Conservation (phyloP, 208 protist species). For the Wallacemonas sp. region DNA sequence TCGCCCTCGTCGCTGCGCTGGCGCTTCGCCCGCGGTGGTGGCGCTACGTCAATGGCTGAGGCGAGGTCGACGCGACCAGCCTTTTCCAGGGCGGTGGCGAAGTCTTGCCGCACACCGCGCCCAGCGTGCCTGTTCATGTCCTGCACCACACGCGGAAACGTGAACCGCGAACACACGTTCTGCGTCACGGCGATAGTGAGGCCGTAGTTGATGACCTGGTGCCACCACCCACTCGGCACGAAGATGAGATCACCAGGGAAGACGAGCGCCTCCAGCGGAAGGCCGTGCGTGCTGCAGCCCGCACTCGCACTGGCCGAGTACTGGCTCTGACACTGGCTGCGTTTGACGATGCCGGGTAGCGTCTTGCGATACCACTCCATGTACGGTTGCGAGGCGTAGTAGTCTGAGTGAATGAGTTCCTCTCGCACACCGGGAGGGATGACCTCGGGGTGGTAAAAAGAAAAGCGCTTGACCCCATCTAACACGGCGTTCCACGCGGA, state of each 20-base stretch:
- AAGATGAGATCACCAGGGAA: constrained; percentile 39
- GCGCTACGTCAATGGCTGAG: neutral
- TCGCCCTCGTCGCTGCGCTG: neutral
- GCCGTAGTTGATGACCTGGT: constrained; percentile 43
- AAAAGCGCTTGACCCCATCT: constrained; percentile 33
- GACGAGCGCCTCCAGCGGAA: constrained; percentile 30
- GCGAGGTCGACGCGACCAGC: neutral
- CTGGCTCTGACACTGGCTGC: neutral
- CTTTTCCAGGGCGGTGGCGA: neutral
- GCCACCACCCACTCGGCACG: constrained; percentile 50
- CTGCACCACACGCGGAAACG: constrained; percentile 29
- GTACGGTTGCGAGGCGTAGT: constrained; percentile 39
- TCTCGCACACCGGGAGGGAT: constrained; percentile 32
- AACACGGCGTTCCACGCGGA: constrained; percentile 45
- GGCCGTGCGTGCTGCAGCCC: neutral
- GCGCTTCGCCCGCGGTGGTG: neutral
- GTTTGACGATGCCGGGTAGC: neutral
- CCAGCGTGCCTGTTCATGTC: constrained; percentile 25
- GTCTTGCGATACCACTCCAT: constrained; percentile 30
- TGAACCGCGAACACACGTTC: constrained; percentile 29
- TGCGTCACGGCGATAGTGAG: constrained; percentile 42
- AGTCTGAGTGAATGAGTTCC: constrained; percentile 38
- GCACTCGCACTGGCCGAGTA: neutral
- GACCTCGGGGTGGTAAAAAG: constrained; percentile 38
- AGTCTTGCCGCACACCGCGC: constrained; percentile 9